Base-by-base conservation (phyloP, 257 asterid genomes). In the Ehretia macrophylla region DNA sequence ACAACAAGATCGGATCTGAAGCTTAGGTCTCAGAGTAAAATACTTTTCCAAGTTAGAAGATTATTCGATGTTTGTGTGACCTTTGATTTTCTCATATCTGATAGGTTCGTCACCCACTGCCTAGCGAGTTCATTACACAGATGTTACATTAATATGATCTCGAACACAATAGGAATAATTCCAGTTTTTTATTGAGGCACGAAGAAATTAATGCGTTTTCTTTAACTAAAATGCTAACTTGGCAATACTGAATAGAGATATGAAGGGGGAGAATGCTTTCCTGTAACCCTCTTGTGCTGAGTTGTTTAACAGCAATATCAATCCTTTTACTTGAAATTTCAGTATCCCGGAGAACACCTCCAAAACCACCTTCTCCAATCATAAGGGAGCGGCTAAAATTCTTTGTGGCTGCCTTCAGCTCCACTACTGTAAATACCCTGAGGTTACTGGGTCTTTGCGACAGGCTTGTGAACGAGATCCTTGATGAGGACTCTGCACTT, bases 281-380 rank as follows among this genome's bases (percentile, higher is more conserved):
- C 96, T 90, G 97, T 71, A 90, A 80, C 47, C 97, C 96, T 68
- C 97, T 83, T 71, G 74, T 82, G 79, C 96, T 87, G 66, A 90
- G 97, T 62, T 90, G 95, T 59, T 90, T 90, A n/a, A 87, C 97
- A 42, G 95, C 97, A 63, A 87, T 66, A 66, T 87, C 89, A 17
- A 76, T 70, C 70, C 71, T 66, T 53, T 71, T 76, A 66, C 53
- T 66, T 0, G 85, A 72, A 40, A 71, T 78, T 2, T 69, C 70
- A 0, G 16, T 54, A 48, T 84, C 95, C 16, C 68, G 56, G 17
- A 83, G 51, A 48, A 76, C 71, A 11, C 87, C 97, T 17, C 96
- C 97, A 39, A 90, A 90, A 14, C 96, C 96, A 0, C 97, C 97
- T 75, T 90, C 96, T 8, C 97, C 96, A 5, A 90, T 73, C 96